Percentiles rank a stretch among this genome's conserved stretches.
Evolutionary conservation across 148 eudicot genomes (phyloP).

Genomic region (Talinum fruticosum): DNA sequence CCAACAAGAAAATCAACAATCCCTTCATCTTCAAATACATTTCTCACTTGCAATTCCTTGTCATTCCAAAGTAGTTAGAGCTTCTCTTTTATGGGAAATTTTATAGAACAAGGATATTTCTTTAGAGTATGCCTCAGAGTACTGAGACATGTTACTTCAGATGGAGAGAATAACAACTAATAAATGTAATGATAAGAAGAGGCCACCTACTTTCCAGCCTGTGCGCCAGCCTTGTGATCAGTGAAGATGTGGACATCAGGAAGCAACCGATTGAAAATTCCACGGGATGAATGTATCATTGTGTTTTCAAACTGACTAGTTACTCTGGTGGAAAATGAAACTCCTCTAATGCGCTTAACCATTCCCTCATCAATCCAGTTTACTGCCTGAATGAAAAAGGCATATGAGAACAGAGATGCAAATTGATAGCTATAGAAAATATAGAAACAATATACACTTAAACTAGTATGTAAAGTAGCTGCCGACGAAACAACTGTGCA

Average conservation of each 20-base stretch:
- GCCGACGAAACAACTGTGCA: not conserved
- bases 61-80: not conserved
- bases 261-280: conserved; percentile 79
- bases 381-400: conserved; percentile 49
- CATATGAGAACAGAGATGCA: not conserved
- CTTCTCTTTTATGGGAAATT: not conserved
- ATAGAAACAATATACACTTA: not conserved
- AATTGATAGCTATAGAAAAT: not conserved
- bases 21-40: not conserved
- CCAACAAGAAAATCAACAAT: not conserved
- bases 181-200: not conserved
- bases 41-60: not conserved
- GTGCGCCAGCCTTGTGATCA: conserved; percentile 72
- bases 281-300: conserved; percentile 81
- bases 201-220: conserved; percentile 89
- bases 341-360: conserved; percentile 92
- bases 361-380: conserved; percentile 85
- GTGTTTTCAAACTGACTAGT: conserved; percentile 69
- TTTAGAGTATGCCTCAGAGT: not conserved
- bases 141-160: not conserved
- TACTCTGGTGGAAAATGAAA: conserved; percentile 70
- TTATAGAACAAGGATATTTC: not conserved
- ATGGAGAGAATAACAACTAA: not conserved
- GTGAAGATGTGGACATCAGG: conserved; percentile 79
- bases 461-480: not conserved